Evolutionary conservation across 108 stramenopile species (phyloP).

Genomic region (Stephanodiscus triporus): DNA sequence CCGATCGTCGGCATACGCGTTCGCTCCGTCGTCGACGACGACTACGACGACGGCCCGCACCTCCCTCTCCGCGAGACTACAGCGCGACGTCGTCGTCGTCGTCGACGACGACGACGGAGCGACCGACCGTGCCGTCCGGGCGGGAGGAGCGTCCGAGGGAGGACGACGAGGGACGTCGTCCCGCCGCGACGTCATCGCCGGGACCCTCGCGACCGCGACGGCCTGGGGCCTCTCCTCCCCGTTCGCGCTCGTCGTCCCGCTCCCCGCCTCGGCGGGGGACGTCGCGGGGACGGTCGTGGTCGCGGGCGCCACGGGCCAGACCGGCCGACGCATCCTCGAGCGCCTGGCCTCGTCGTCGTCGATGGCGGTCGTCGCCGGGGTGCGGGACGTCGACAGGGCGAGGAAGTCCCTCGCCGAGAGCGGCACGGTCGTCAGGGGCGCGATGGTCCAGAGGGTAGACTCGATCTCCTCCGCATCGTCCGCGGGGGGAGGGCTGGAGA

Average conservation of each 20-base stretch:
- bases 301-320: conserved; percentile 86
- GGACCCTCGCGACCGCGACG: not conserved
- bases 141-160: too few species aligned
- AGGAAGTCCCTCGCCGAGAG: conserved; percentile 55
- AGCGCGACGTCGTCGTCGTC: too few species aligned
- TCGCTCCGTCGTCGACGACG: too few species aligned
- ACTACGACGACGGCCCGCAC: too few species aligned
- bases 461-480: conserved; percentile 52
- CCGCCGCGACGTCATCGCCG: too few species aligned
- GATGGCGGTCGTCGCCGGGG: conserved; percentile 64
- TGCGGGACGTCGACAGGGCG: conserved; percentile 81
- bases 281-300: conserved; percentile 58
- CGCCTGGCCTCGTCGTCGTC: conserved; percentile 50
- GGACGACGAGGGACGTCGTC: too few species aligned
- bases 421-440: conserved; percentile 71
- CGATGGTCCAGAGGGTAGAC: conserved; percentile 72
- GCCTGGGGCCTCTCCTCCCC: too few species aligned
- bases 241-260: not conserved
- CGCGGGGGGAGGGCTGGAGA: conserved; percentile 35
- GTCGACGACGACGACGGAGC: too few species aligned
- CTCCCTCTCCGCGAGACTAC: too few species aligned
- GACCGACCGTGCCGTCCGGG: too few species aligned
- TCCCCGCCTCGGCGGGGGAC: not conserved
- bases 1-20: too few species aligned
- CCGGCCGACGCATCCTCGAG: conserved; percentile 77